These are phyloP conservation scores for Phlebiopsis flavidoalba DNA, from an alignment of 768 basidiomycete genomes.

Conservation along the genomic window DNA sequence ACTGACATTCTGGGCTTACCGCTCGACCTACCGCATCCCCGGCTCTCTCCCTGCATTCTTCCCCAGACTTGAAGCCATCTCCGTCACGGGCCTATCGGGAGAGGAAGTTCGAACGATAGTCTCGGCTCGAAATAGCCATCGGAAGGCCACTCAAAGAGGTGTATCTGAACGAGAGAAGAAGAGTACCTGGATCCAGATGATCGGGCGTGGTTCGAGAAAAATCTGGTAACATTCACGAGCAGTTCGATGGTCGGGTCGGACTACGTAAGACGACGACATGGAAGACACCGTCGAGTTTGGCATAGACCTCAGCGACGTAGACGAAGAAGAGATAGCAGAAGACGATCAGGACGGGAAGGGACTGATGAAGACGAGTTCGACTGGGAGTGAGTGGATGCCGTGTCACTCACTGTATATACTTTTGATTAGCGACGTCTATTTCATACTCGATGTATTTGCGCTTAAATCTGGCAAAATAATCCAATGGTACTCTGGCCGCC, in stretches of 20 bases:
- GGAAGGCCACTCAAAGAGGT: constrained; percentile 44
- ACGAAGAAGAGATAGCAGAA: constrained; percentile 12
- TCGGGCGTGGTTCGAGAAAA: constrained; percentile 44
- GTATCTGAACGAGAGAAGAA: constrained; percentile 38
- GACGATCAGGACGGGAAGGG: constrained; percentile 17
- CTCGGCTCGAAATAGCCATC: constrained; percentile 30
- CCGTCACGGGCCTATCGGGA: constrained; percentile 40
- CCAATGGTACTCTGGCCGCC: too few relatives aligned
- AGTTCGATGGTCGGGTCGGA: constrained; percentile 51
- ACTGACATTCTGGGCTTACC: constrained; percentile 15
- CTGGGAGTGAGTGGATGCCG: not conserved
- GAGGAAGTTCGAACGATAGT: constrained; percentile 40
- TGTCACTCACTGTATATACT: too few relatives aligned
- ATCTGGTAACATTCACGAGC: constrained; percentile 48
- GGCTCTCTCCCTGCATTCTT: not conserved
- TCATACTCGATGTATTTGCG: too few relatives aligned
- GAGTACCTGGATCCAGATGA: constrained; percentile 38
- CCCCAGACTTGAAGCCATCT: constrained; percentile 47
- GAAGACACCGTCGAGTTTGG: constrained; percentile 7
- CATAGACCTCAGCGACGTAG: constrained; percentile 20
- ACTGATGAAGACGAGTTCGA: constrained; percentile 6
- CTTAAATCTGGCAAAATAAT: too few relatives aligned
- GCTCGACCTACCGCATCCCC: constrained; percentile 3
- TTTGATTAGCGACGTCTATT: too few relatives aligned
- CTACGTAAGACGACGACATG: constrained; percentile 27